Conservation (phyloP, 352 stramenopile genomes). For the Phytophthora idaei region DNA sequence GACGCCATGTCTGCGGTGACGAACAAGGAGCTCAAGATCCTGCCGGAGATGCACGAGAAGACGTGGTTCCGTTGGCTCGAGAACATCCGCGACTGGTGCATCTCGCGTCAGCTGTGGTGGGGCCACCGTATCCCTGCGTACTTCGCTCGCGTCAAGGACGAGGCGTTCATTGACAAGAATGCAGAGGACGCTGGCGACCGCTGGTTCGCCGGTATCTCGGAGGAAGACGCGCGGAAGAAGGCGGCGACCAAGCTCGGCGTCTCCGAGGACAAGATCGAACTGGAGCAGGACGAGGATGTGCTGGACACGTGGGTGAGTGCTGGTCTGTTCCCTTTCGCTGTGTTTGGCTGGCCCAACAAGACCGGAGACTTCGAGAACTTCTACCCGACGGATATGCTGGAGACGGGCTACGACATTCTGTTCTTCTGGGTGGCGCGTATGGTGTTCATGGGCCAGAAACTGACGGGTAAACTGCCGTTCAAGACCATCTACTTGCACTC, state of each 20-base stretch:
- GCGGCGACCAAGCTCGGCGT: constrained; percentile 75
- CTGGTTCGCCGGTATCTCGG: constrained; percentile 81
- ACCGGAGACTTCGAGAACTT: constrained; percentile 87
- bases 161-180: constrained; percentile 77
- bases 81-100: constrained; percentile 99
- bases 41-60: constrained; percentile 92
- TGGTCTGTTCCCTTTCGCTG: constrained; percentile 95
- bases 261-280: constrained; percentile 61
- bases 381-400: constrained; percentile 96
- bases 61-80: constrained; percentile 98
- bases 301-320: constrained; percentile 99
- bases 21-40: constrained; percentile 82
- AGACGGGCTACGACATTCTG: constrained; percentile 99
- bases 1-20: constrained; percentile 84
- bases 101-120: constrained; percentile 99
- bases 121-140: constrained; percentile 99
- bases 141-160: constrained; percentile 92
- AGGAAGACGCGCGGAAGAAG: constrained; percentile 91
- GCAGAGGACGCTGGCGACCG: constrained; percentile 56
- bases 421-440: constrained; percentile 99
- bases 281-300: constrained; percentile 99
- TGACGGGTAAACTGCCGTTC: constrained; percentile 97
- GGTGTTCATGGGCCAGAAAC: constrained; percentile 96
- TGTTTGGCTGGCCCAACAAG: constrained; percentile 84
- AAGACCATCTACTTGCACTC: constrained; percentile 97